Conservation (phyloP, 768 basidiomycete species). For the Pulveroboletus sp. region DNA sequence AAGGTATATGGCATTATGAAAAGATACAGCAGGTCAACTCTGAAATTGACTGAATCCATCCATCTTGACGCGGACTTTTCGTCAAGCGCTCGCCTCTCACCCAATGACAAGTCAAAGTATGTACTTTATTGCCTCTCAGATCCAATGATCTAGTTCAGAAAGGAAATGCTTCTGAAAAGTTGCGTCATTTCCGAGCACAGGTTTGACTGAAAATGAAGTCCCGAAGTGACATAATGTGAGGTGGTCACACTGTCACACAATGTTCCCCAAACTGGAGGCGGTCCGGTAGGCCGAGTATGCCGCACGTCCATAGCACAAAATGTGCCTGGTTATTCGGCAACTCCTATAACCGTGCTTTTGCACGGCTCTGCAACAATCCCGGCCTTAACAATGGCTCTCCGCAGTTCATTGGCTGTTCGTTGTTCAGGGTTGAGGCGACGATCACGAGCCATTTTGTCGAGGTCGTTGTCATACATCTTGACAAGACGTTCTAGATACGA, state of each 20-base stretch:
- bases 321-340: constrained; percentile 5
- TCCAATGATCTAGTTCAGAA: constrained; percentile 14
- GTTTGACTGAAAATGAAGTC: constrained; percentile 21
- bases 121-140: constrained; percentile 7
- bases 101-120: constrained; percentile 1
- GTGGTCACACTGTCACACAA: constrained; percentile 30
- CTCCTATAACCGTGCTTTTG: not conserved
- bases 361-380: constrained; percentile 38
- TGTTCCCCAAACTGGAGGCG: constrained; percentile 13
- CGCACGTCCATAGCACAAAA: constrained; percentile 3
- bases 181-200: constrained; percentile 28
- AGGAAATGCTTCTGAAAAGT: constrained; percentile 9
- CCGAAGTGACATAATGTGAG: constrained; percentile 25
- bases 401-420: constrained; percentile 76
- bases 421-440: constrained; percentile 77
- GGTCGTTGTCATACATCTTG: constrained; percentile 64
- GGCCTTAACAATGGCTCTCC: constrained; percentile 55
- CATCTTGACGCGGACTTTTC: not conserved
- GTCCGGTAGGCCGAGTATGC: constrained; percentile 11
- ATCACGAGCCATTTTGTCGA: constrained; percentile 76
- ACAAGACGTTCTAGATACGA: constrained; percentile 65
- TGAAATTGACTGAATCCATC: no score
- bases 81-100: not conserved
- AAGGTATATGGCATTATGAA: constrained; percentile 7
- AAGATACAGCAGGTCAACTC: not conserved